phyloP scores from a whole-genome alignment of 768 basidiomycete species.

The Phlebiopsis flavidoalba region DNA sequence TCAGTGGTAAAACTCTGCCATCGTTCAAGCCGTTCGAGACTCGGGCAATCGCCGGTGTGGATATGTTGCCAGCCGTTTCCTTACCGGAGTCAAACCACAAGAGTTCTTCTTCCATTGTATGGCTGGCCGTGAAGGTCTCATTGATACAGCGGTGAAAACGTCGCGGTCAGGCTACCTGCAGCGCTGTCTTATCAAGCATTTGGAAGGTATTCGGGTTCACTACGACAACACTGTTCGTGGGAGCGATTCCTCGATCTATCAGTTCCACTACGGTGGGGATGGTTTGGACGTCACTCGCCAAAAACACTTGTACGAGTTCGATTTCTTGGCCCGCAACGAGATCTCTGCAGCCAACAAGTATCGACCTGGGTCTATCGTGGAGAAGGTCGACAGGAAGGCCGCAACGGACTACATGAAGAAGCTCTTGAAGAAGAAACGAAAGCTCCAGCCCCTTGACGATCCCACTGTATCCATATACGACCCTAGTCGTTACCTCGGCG shows the following conservation, averaged over 20 bases:
- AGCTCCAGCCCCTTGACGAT: slow-evolving; percentile 45
- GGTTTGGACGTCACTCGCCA: slow-evolving; percentile 95
- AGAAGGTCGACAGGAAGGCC: slow-evolving; percentile 57
- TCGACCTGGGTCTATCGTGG: slow-evolving; percentile 52
- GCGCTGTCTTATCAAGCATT: slow-evolving; percentile 95
- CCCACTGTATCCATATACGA: slow-evolving; percentile 73
- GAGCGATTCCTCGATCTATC: slow-evolving; percentile 87
- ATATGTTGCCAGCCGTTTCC: slow-evolving; percentile 96
- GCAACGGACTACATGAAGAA: slow-evolving; percentile 86
- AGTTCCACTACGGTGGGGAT: slow-evolving; percentile 97
- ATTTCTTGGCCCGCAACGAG: slow-evolving; percentile 88
- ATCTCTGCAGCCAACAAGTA: slow-evolving; percentile 71
- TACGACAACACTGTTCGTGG: slow-evolving; percentile 98
- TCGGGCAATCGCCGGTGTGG: slow-evolving; percentile 96
- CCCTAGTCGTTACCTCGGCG: slow-evolving; percentile 79
- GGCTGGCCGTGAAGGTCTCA: slow-evolving; percentile 98
- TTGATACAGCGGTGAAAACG: slow-evolving; percentile 99
- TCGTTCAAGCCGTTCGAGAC: slow-evolving; percentile 98
- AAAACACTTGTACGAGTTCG: slow-evolving; percentile 91
- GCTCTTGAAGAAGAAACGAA: slow-evolving; percentile 62
- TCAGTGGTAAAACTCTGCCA: slow-evolving; percentile 96
- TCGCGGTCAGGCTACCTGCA: slow-evolving; percentile 97
- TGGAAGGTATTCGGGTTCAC: slow-evolving; percentile 94
- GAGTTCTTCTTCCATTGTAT: slow-evolving; percentile 99
- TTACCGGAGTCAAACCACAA: slow-evolving; percentile 96